Base-by-base conservation (phyloP, 2,329 filamentous ascomycete species). In the Neoscytalidium dimidiatum region DNA sequence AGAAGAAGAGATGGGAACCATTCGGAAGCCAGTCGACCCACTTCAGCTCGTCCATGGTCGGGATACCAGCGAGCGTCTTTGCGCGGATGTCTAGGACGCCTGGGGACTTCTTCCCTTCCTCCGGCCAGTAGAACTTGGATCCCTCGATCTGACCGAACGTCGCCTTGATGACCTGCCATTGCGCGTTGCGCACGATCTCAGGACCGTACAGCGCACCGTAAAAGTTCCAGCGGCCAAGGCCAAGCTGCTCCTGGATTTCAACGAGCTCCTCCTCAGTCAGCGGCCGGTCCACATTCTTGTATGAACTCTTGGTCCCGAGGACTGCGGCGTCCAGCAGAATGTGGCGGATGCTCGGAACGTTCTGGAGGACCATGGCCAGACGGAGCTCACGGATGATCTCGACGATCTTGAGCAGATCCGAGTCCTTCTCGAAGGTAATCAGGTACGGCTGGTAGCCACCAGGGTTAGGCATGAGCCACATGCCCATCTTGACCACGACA, bases 401-500 rank as follows among this genome's bases (percentile, higher is more conserved):
- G 64, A 83, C 77, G 44, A 82, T 75, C 44, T 81, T 74, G 7
- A 79, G 74, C 6, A 85, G 77, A 66, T 85, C 81, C 35, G 83
- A 80, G 44, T 85, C 83, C 43, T 75, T 78, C 0, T 80, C 79
- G 38, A 85, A 79, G 0, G 81, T 83, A 68, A 80, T 74, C 51
- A 79, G 66, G 61, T 78, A 78, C 17, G 73, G 73, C 73, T 84
- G 80, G 66, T 82, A 81, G 1, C 81, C 82, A 11, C 79, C 82
- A 0, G 82, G 82, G 51, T 84, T 84, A 1, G 81, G 80, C 84
- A 86, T 85, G 33, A 86, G 75, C 73, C 77, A 46, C 68, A 85
- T 79, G 0, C 84, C 84, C 79, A 86, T 83, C 71, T 86, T 85
- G 7, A 70, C 70, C 1, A 77, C 74, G 35, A 78, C 75, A 8